Evolutionary conservation across 495 filamentous ascomycete genomes (phyloP), one percentile per base, ranked within the genome.

Genomic region (Chaetomium tenue): DNA sequence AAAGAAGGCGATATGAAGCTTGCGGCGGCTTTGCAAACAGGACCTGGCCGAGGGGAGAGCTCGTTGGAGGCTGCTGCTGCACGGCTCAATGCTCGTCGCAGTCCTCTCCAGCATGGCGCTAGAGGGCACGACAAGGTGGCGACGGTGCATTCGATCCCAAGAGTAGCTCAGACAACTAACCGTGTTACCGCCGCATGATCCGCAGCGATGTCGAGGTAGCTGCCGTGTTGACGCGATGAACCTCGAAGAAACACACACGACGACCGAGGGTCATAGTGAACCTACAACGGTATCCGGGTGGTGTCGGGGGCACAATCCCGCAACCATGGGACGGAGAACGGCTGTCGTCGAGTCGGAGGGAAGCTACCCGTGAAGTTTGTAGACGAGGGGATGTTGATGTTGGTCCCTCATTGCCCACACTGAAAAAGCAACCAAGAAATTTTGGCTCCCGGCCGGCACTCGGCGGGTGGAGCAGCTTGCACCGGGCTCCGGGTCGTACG

Each of bases 91-190:
- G 80, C 86, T 89, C 79, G 84, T 83, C 63, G 86, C 86, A 60
- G 88, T 89, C 75, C 88, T 88, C 88, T 95, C 90, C 77, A 93
- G 88, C 91, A 95, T 95, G 72, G 81, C 71, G 71, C 62, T 57
- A 37, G 50, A 56, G 37, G n/a, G 12, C 11, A 46, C 16, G 47
- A 26, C 47, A n/a, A 42, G 20, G 9, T 37, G 40, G 16, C 60
- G 12, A 20, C 52, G 16, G 50, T 47, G 25, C 58, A 56, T 48
- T 48, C 60, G 28, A 54, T 63, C 56, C 30, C 56, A 40, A 48
- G 8, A 37, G 26, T 16, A 47, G 58, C n/a, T 25, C 47, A 66
- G 42, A 60, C 13, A 39, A n/a, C 6, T 9, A 6, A 18, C 40
- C 15, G 40, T n/a, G 28, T 46, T 46, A 40, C 26, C 25, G 56